phyloP scores from a whole-genome alignment of 441 rosid genomes.

The Gossypium lobatum region DNA sequence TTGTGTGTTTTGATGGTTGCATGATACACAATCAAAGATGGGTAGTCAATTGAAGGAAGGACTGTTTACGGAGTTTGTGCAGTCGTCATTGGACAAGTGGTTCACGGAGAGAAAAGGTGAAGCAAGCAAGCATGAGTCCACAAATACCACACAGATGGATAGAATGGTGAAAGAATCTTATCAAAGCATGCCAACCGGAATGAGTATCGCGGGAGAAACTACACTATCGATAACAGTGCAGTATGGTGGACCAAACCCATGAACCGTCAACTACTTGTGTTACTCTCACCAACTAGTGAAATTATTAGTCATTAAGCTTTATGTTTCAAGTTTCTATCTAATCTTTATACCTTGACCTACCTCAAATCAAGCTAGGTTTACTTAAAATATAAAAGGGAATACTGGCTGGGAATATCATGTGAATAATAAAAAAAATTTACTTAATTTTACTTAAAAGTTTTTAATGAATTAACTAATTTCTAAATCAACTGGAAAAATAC shows the following conservation, averaged over 20 bases:
- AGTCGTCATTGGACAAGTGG: conserved; percentile 27
- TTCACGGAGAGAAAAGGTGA: not conserved
- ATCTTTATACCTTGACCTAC: not conserved
- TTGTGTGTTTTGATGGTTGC: not conserved
- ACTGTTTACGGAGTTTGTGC: conserved; percentile 28
- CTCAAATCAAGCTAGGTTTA: too few species aligned
- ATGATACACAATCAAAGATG: conserved; percentile 38
- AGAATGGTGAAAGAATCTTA: conserved; percentile 9
- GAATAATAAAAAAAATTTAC: too few species aligned
- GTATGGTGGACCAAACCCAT: not conserved
- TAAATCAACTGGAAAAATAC: too few species aligned
- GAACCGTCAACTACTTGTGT: too few species aligned
- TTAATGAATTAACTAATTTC: too few species aligned
- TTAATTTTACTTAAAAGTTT: too few species aligned
- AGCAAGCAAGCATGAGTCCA: not conserved
- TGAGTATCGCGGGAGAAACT: not conserved
- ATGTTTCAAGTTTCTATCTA: not conserved
- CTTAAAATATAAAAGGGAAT: too few species aligned
- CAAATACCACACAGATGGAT: not conserved
- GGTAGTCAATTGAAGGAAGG: conserved; percentile 47
- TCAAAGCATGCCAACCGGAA: not conserved
- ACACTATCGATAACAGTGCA: not conserved
- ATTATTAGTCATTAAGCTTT: not conserved
- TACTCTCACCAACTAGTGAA: not conserved
- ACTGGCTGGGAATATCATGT: too few species aligned